Percentiles rank a stretch among this genome's conserved stretches.
These are phyloP conservation scores for Aspergillus sp. DNA, from an alignment of 2,329 filamentous ascomycete species.

Conservation along the genomic window DNA sequence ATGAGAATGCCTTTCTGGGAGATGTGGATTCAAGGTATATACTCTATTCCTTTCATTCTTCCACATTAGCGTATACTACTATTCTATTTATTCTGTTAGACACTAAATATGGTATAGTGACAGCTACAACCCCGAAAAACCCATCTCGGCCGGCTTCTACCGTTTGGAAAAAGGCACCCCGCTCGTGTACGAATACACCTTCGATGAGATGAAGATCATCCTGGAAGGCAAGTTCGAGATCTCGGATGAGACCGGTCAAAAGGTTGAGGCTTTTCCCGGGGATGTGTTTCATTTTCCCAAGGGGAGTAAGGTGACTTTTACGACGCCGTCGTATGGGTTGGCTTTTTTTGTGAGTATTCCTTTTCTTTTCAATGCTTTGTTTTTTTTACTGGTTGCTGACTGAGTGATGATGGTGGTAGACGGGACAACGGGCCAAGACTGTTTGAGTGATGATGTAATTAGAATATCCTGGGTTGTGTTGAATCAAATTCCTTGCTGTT, in stretches of 20 bases:
- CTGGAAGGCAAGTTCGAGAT: slow-evolving; percentile 68
- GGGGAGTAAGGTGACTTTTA: slow-evolving; percentile 67
- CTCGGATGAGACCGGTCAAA: slow-evolving; percentile 62
- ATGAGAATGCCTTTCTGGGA: slow-evolving; percentile 68
- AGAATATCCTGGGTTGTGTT: neutral
- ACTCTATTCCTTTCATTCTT: too few species aligned
- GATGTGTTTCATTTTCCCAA: slow-evolving; percentile 72
- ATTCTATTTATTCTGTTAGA: too few species aligned
- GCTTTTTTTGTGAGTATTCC: slow-evolving; percentile 54
- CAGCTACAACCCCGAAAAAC: slow-evolving; percentile 58
- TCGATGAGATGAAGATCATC: slow-evolving; percentile 75
- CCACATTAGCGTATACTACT: too few species aligned
- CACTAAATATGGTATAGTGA: slow-evolving; percentile 42
- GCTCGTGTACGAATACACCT: slow-evolving; percentile 68
- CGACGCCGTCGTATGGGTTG: slow-evolving; percentile 61
- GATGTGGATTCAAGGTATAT: slow-evolving; percentile 61
- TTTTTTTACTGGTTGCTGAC: neutral
- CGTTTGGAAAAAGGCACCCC: slow-evolving; percentile 68
- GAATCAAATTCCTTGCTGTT: neutral
- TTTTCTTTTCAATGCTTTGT: neutral
- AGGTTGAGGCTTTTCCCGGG: slow-evolving; percentile 60
- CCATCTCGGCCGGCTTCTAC: slow-evolving; percentile 67
- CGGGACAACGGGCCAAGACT: slow-evolving; percentile 35
- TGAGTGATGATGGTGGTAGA: slow-evolving; percentile 21
- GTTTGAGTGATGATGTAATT: slow-evolving; percentile 21